Evolutionary conservation across 2,329 filamentous ascomycete species (phyloP).

Genomic region (Talaromyces sp.): DNA sequence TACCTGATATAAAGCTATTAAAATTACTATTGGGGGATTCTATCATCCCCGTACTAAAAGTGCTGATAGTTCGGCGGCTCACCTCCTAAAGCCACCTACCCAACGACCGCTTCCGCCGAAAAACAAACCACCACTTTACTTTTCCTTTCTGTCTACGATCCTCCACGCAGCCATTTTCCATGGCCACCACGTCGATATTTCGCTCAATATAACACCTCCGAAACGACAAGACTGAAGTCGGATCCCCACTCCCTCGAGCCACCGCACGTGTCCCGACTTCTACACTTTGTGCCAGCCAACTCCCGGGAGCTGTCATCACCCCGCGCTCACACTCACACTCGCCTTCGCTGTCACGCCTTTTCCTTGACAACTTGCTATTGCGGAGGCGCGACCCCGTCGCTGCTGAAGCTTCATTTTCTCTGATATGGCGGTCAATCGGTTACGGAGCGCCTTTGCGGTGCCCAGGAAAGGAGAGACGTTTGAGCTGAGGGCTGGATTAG

Average conservation of each 20-base stretch:
- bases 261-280: constrained; percentile 13
- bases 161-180: background rate
- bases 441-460: constrained; percentile 87
- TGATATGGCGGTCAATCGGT: constrained; percentile 89
- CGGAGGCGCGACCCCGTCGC: constrained; percentile 39
- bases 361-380: constrained; percentile 22
- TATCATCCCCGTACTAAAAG: too few species aligned
- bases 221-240: background rate
- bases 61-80: background rate
- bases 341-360: constrained; percentile 15
- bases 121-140: background rate
- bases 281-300: constrained; percentile 12
- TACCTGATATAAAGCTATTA: too few species aligned
- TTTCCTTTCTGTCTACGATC: background rate
- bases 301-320: constrained; percentile 19
- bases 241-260: background rate
- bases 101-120: constrained; percentile 1
- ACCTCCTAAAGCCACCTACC: constrained; percentile 1
- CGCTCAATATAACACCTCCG: background rate
- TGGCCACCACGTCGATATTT: background rate
- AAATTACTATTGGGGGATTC: too few species aligned
- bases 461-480: constrained; percentile 98
- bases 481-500: constrained; percentile 89
- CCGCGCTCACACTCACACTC: constrained; percentile 22
- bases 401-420: constrained; percentile 33